Conservation (phyloP, 495 filamentous ascomycete species). For the Penicillium maclennaniae region DNA sequence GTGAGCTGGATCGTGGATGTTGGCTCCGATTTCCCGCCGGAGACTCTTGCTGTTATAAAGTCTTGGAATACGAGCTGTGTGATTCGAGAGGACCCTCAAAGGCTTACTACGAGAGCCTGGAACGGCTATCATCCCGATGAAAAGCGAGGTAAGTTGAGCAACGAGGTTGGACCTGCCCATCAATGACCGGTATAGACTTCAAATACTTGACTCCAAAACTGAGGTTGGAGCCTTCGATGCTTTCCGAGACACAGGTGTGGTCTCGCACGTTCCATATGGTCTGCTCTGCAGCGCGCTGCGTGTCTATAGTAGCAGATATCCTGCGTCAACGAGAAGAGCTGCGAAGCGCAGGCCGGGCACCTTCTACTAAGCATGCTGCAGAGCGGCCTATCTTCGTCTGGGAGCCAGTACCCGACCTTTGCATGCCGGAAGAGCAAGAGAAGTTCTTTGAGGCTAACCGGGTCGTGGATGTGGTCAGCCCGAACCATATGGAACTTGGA, state of each 20-base stretch:
- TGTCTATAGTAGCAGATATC: conserved; percentile 64
- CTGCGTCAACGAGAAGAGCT: conserved; percentile 43
- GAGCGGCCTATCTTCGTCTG: conserved; percentile 74
- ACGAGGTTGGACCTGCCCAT: conserved; percentile 3
- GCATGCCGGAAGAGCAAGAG: conserved; percentile 68
- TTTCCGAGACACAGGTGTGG: conserved; percentile 56
- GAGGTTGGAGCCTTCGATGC: conserved; percentile 60
- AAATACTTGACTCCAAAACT: conserved; percentile 83
- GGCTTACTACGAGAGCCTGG: conserved; percentile 85
- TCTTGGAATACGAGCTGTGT: conserved; percentile 70
- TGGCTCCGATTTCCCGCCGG: conserved; percentile 77
- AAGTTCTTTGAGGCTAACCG: conserved; percentile 66
- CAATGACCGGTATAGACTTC: conserved; percentile 60
- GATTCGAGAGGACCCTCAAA: conserved; percentile 59
- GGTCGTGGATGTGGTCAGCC: conserved; percentile 80
- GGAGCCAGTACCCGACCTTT: conserved; percentile 92
- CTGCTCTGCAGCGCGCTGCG: conserved; percentile 75
- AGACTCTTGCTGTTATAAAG: conserved; percentile 57
- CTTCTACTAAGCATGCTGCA: conserved; percentile 19
- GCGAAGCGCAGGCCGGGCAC: conserved; percentile 21
- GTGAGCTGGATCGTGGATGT: conserved; percentile 91
- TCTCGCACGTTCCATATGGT: conserved; percentile 84
- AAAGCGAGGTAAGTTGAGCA: conserved; percentile 45
- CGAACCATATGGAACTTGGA: conserved; percentile 82
- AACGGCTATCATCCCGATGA: conserved; percentile 72